Conservation (phyloP, 306 rosid species). For the Begonia masoniana region DNA sequence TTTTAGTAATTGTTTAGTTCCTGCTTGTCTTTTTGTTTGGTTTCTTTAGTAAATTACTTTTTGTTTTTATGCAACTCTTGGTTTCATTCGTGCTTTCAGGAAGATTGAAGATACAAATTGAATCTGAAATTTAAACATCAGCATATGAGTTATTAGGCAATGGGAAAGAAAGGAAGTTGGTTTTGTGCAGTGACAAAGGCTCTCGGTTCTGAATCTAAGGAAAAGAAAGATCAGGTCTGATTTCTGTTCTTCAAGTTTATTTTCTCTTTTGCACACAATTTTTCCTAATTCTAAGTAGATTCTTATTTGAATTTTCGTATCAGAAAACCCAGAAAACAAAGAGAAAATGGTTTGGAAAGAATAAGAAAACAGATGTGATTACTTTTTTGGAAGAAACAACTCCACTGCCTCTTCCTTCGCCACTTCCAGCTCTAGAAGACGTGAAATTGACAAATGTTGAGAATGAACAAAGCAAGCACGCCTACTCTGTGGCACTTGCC, state of each 20-base stretch:
- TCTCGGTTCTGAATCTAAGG: slow-evolving; percentile 72
- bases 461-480: slow-evolving; percentile 40
- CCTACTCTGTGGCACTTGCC: slow-evolving; percentile 31
- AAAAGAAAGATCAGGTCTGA: slow-evolving; percentile 44
- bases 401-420: slow-evolving; percentile 22
- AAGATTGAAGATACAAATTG: no score
- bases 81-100: neutral
- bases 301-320: neutral
- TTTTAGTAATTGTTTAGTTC: no score
- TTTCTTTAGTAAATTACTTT: no score
- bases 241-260: slow-evolving; percentile 4
- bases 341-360: slow-evolving; percentile 89
- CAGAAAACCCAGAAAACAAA: slow-evolving; percentile 39
- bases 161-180: slow-evolving; percentile 95
- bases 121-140: no score
- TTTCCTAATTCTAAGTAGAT: no score
- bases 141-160: slow-evolving; percentile 23
- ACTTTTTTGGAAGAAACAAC: slow-evolving; percentile 19
- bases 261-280: no score
- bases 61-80: no score
- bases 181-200: slow-evolving; percentile 82
- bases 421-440: slow-evolving; percentile 15
- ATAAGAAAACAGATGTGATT: slow-evolving; percentile 25
- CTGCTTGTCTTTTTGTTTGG: no score
- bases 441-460: slow-evolving; percentile 17